A percentile compares a stretch with the other conserved stretches of the same genome.
phyloP scores from a whole-genome alignment of 78 protist genomes.

The Dictyostelium firmibasis region DNA sequence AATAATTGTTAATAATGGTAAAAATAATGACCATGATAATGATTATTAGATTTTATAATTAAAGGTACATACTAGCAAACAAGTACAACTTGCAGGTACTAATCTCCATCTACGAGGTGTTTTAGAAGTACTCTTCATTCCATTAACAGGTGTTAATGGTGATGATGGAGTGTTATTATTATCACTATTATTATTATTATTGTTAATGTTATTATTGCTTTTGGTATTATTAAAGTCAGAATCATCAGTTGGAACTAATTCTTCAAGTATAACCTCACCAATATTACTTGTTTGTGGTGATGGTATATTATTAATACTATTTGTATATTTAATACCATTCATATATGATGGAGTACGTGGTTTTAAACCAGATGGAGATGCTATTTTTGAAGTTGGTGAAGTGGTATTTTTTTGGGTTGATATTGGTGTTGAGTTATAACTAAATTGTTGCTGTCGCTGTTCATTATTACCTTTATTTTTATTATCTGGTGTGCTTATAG shows the following conservation, averaged over 20 bases:
- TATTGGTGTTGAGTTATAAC: neutral
- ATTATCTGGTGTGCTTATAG: neutral
- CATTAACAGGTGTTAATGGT: slow-evolving; percentile 33
- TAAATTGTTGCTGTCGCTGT: neutral
- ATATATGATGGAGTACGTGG: neutral
- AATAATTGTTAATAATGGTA: neutral
- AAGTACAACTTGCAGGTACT: slow-evolving; percentile 73
- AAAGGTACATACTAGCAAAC: slow-evolving; percentile 29
- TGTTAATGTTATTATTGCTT: neutral
- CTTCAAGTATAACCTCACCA: neutral
- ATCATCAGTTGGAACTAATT: neutral
- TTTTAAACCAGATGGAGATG: neutral
- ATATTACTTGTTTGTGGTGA: neutral
- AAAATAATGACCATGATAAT: neutral
- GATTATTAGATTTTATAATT: neutral
- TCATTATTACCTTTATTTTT: neutral
- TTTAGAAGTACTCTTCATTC: neutral
- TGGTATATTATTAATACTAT: neutral
- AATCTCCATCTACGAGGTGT: slow-evolving; percentile 73
- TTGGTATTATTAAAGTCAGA: neutral
- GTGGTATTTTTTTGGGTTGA: neutral
- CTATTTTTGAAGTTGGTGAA: neutral
- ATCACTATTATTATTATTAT: neutral
- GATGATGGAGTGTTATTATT: neutral
- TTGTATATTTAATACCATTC: neutral